A percentile compares a stretch with the other conserved stretches of the same genome.
These are phyloP conservation scores for Microascus cirrosus DNA, from an alignment of 2,329 filamentous ascomycete species.

Conservation along the genomic window DNA sequence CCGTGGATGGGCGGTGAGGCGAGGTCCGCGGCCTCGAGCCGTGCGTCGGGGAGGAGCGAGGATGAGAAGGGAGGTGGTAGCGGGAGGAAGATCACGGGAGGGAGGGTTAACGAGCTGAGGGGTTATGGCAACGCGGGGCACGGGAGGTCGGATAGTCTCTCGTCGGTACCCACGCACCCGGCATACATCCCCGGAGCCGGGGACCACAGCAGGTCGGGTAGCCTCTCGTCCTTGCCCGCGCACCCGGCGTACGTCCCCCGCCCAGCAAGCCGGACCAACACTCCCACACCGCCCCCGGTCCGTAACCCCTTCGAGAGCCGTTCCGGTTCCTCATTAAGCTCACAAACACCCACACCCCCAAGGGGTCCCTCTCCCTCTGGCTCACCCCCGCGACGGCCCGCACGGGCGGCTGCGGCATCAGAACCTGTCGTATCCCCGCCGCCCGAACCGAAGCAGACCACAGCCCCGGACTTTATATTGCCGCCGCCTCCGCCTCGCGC, in stretches of 20 bases:
- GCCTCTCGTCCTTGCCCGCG: slow-evolving; percentile 9
- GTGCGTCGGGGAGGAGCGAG: slow-evolving; percentile 4
- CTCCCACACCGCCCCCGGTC: slow-evolving; percentile 1
- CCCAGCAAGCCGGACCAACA: slow-evolving; percentile 10
- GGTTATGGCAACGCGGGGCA: background rate
- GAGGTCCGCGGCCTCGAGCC: slow-evolving; percentile 6
- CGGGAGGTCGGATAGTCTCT: background rate
- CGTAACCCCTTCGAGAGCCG: background rate
- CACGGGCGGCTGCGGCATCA: slow-evolving; percentile 1
- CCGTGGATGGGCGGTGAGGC: slow-evolving; percentile 9
- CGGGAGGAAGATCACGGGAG: slow-evolving; percentile 10
- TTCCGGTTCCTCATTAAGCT: background rate
- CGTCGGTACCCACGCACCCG: slow-evolving; percentile 30
- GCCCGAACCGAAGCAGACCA: background rate
- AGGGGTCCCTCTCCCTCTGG: slow-evolving; percentile 21
- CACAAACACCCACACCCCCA: slow-evolving; percentile 20
- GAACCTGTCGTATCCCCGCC: background rate
- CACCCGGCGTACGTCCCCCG: slow-evolving; percentile 6
- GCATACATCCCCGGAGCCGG: slow-evolving; percentile 31
- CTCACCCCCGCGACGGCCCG: slow-evolving; percentile 1
- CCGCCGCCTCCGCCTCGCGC: slow-evolving; percentile 17
- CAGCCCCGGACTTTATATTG: slow-evolving; percentile 7
- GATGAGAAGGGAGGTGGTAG: slow-evolving; percentile 15
- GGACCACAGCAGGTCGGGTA: slow-evolving; percentile 11
- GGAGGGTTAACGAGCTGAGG: background rate